Percentiles rank a stretch among this genome's conserved stretches.
Evolutionary conservation across 2,329 filamentous ascomycete species (phyloP).

Genomic region (Neofusicoccum parvum): DNA sequence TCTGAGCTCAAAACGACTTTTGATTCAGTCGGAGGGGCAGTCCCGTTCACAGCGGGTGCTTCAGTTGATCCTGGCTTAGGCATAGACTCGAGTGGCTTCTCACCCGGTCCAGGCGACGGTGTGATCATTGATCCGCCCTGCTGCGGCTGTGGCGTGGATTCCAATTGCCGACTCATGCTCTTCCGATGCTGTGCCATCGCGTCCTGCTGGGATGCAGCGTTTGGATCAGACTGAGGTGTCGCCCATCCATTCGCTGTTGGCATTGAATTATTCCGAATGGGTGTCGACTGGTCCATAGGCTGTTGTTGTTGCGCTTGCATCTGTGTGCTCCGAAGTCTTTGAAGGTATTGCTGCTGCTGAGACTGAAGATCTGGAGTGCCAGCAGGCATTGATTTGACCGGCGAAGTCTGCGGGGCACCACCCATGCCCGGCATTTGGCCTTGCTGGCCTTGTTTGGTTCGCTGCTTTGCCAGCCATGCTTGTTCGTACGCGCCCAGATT

Average conservation of each 20-base stretch:
- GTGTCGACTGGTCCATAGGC: slow-evolving; percentile 16
- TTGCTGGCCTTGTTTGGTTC: slow-evolving; percentile 38
- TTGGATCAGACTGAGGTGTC: slow-evolving; percentile 46
- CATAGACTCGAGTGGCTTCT: slow-evolving; percentile 30
- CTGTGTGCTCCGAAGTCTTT: slow-evolving; percentile 13
- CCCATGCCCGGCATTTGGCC: slow-evolving; percentile 41
- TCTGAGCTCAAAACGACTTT: slow-evolving; percentile 23
- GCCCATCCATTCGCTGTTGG: slow-evolving; percentile 44
- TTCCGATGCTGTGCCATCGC: slow-evolving; percentile 34
- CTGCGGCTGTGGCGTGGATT: slow-evolving; percentile 37
- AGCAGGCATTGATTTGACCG: slow-evolving; percentile 35
- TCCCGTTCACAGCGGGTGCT: slow-evolving; percentile 27
- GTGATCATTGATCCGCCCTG: slow-evolving; percentile 30
- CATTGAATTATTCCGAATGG: slow-evolving; percentile 20
- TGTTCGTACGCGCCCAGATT: slow-evolving; percentile 79
- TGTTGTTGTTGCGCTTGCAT: slow-evolving; percentile 16
- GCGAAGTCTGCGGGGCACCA: slow-evolving; percentile 34
- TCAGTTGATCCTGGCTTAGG: slow-evolving; percentile 21
- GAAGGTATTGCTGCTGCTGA: slow-evolving; percentile 37
- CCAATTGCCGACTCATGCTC: slow-evolving; percentile 39
- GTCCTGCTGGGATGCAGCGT: slow-evolving; percentile 21
- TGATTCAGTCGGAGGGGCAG: slow-evolving; percentile 19
- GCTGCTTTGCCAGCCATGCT: slow-evolving; percentile 60
- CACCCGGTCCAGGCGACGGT: slow-evolving; percentile 30
- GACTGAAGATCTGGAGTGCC: slow-evolving; percentile 51